Evolutionary conservation across 768 basidiomycete genomes (phyloP).

Genomic region (Asterophora lycoperdoides): DNA sequence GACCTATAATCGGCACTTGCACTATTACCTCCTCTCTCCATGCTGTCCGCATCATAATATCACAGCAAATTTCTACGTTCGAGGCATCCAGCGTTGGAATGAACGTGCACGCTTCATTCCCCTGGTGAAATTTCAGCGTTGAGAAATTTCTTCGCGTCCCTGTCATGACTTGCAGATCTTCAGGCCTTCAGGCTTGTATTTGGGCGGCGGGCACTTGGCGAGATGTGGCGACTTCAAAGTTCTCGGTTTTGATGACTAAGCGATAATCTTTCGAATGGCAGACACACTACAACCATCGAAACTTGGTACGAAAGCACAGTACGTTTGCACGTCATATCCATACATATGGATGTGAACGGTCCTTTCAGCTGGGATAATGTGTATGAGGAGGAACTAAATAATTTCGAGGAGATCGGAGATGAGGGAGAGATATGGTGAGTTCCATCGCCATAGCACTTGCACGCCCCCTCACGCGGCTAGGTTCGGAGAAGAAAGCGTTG

Average conservation of each 20-base stretch:
- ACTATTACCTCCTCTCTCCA: slow-evolving; percentile 7
- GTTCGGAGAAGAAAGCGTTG: slow-evolving; percentile 74
- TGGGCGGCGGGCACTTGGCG: background rate
- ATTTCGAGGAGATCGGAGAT: slow-evolving; percentile 75
- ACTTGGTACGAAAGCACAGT: slow-evolving; percentile 80
- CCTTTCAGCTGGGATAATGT: slow-evolving; percentile 68
- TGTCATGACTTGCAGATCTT: too few species aligned
- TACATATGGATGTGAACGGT: slow-evolving; percentile 2
- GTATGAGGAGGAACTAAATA: slow-evolving; percentile 64
- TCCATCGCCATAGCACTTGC: background rate
- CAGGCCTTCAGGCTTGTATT: too few species aligned
- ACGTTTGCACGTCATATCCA: slow-evolving; percentile 21
- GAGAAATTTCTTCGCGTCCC: background rate
- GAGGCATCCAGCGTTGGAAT: background rate
- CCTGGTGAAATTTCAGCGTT: background rate
- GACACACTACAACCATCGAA: slow-evolving; percentile 56
- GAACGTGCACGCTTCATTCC: background rate
- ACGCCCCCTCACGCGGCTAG: slow-evolving; percentile 30
- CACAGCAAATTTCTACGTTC: background rate
- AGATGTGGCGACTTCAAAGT: too few species aligned
- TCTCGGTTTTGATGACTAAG: slow-evolving; percentile 29
- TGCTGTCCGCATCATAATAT: background rate
- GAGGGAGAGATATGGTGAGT: slow-evolving; percentile 82
- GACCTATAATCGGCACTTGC: slow-evolving; percentile 10
- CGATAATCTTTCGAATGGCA: slow-evolving; percentile 15